These are phyloP conservation scores for Zymoseptoria ardabiliae DNA, from an alignment of 2,329 filamentous ascomycete genomes.

Conservation along the genomic window DNA sequence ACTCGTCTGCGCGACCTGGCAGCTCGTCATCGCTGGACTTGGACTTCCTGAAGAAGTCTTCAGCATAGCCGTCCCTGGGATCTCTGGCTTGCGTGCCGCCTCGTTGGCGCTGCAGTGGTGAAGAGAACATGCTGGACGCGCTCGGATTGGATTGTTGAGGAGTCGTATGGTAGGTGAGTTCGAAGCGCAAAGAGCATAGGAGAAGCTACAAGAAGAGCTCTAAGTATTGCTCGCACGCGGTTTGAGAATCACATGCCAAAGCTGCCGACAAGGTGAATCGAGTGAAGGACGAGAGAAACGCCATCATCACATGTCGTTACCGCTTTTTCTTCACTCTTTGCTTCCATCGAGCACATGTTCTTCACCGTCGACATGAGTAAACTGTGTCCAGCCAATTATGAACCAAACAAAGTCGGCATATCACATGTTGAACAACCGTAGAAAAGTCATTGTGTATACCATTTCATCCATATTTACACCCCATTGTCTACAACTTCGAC, in stretches of 20 bases:
- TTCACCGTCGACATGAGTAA: not conserved
- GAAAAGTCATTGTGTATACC: not conserved
- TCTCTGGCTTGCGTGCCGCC: not conserved
- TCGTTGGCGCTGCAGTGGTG: not conserved
- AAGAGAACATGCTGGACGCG: not conserved
- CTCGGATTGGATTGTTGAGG: not conserved
- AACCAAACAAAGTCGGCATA: not conserved
- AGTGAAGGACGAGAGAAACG: not conserved
- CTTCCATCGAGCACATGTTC: not conserved
- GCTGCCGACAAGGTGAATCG: not conserved
- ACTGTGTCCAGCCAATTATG: not conserved
- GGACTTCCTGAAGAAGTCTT: constrained; percentile 1
- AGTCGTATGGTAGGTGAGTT: not conserved
- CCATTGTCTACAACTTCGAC: constrained; percentile 25
- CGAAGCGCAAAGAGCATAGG: not conserved
- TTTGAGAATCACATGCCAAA: not conserved
- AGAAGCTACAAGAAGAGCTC: not conserved
- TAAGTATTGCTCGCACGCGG: not conserved
- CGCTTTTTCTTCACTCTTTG: not conserved
- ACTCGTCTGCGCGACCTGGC: constrained; percentile 13
- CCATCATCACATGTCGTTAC: not conserved
- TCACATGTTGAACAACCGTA: not conserved
- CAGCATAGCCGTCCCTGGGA: not conserved
- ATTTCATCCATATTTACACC: not conserved
- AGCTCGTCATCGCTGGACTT: constrained; percentile 13